A percentile compares a stretch with the other conserved stretches of the same genome.
Evolutionary conservation across 257 asterid genomes (phyloP).

Genomic region (Cynanchum wilfordii): DNA sequence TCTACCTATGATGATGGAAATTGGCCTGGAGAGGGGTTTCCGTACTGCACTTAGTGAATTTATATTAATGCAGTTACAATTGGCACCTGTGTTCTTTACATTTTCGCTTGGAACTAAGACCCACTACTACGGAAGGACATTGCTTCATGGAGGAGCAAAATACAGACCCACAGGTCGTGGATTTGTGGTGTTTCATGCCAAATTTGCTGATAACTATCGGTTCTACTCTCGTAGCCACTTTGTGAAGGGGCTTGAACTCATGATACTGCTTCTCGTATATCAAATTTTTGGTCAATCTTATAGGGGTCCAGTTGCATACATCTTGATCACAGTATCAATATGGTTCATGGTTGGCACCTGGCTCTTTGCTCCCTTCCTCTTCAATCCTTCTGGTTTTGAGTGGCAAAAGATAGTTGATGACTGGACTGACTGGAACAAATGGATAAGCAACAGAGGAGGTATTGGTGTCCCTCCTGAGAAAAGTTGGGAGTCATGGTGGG

Average conservation of each 20-base stretch:
- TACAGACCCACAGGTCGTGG: conserved; percentile 98
- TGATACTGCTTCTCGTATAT: conserved; percentile 79
- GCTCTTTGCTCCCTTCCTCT: conserved; percentile 97
- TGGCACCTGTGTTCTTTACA: conserved; percentile 97
- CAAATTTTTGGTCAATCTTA: conserved; percentile 70
- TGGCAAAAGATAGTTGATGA: conserved; percentile 99
- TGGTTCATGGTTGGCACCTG: conserved; percentile 99
- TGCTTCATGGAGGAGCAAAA: conserved; percentile 96
- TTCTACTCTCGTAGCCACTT: conserved; percentile 97
- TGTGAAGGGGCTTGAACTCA: conserved; percentile 87
- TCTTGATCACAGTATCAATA: conserved; percentile 80
- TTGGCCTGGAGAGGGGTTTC: conserved; percentile 88
- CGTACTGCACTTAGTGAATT: conserved; percentile 92
- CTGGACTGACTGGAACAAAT: conserved; percentile 98
- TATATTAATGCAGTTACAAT: conserved; percentile 85
- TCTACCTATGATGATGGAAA: conserved; percentile 98
- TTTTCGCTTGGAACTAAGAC: conserved; percentile 95
- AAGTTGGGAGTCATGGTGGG: conserved; percentile 99
- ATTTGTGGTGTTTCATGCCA: conserved; percentile 95
- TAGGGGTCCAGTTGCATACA: conserved; percentile 69
- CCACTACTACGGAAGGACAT: conserved; percentile 86
- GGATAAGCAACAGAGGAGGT: conserved; percentile 96
- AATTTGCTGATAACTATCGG: conserved; percentile 91
- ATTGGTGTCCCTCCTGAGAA: conserved; percentile 94
- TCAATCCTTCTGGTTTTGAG: conserved; percentile 98